Percentiles rank a stretch among this genome's conserved stretches.
phyloP scores from a whole-genome alignment of 164 flowering plant genomes.

The Cinnamomum chago region DNA sequence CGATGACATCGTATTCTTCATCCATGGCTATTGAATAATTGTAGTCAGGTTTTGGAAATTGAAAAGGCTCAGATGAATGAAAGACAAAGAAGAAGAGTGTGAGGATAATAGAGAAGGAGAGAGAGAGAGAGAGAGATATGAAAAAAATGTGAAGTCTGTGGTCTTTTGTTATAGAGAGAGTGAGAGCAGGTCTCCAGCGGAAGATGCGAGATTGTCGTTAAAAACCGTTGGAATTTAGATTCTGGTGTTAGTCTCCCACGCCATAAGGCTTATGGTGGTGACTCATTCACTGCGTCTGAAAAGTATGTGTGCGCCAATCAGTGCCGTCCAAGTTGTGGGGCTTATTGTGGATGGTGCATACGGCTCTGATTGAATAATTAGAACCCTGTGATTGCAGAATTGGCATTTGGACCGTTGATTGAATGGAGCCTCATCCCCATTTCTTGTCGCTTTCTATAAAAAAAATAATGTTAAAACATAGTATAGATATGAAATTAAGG shows the following conservation, averaged over 20 bases:
- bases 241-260: background rate
- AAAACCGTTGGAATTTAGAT: constrained; percentile 1
- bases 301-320: background rate
- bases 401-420: too few relatives aligned
- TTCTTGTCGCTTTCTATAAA: background rate
- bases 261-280: background rate
- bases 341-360: background rate
- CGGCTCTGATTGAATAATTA: background rate
- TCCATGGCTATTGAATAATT: constrained; percentile 19
- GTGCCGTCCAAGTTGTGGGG: background rate
- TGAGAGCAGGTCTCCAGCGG: constrained; percentile 14
- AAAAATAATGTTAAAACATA: too few relatives aligned
- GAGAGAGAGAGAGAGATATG: constrained; percentile 1
- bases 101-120: background rate
- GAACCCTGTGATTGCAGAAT: background rate
- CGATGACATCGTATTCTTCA: constrained; percentile 30
- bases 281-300: background rate
- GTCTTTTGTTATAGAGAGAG: background rate
- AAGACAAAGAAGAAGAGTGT: background rate
- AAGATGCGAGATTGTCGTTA: constrained; percentile 13
- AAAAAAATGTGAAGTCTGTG: background rate
- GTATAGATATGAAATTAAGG: background rate
- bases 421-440: too few relatives aligned
- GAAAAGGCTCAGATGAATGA: background rate
- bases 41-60: background rate